These are phyloP conservation scores for Paramecium primaurelia DNA, from an alignment of 73 alveolate species.

Conservation along the genomic window DNA sequence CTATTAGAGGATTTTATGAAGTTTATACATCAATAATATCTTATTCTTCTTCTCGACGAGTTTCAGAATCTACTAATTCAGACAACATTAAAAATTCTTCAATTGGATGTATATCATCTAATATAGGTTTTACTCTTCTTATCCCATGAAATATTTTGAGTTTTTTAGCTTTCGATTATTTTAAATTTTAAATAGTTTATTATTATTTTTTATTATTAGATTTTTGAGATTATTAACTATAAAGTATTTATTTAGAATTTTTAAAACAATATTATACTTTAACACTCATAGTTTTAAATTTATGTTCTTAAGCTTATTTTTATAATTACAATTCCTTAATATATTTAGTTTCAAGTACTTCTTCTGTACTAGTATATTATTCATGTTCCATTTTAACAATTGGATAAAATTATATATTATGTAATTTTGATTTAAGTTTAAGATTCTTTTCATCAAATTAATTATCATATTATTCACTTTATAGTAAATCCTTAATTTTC, in stretches of 20 bases:
- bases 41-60: not conserved
- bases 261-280: not conserved
- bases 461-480: not conserved
- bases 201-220: not conserved
- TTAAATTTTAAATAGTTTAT: not conserved
- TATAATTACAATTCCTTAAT: not conserved
- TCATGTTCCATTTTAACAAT: not conserved
- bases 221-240: not conserved
- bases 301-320: not conserved
- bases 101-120: constrained; percentile 8
- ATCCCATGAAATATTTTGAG: not conserved
- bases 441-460: not conserved
- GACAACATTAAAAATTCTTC: not conserved
- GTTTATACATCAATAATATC: not conserved
- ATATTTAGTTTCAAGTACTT: not conserved
- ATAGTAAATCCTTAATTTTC: not conserved
- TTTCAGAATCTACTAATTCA: not conserved
- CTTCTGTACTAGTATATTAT: not conserved
- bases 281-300: not conserved
- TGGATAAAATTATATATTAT: not conserved
- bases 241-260: not conserved
- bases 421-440: not conserved
- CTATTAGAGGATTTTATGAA: not conserved
- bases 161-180: not conserved
- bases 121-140: not conserved